phyloP scores from a whole-genome alignment of 495 filamentous ascomycete species.

The Aspergillus conjunctus region DNA sequence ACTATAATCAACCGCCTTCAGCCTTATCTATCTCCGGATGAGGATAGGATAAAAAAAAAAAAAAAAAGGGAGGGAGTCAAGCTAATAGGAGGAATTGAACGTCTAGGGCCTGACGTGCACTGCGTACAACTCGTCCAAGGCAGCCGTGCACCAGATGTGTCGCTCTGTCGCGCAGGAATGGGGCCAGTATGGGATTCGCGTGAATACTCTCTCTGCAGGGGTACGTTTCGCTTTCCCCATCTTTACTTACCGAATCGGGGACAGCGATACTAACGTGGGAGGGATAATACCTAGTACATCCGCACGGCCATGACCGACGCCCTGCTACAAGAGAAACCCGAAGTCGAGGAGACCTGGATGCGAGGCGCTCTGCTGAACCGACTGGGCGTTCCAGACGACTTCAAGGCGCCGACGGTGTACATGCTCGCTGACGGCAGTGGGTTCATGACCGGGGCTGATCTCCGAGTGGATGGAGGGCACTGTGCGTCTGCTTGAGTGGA shows the following conservation, averaged over 20 bases:
- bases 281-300: constrained; percentile 33
- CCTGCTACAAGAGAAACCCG: constrained; percentile 57
- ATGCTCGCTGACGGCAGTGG: constrained; percentile 46
- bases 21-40: constrained; percentile 5
- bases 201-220: constrained; percentile 47
- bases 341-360: constrained; percentile 49
- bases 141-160: constrained; percentile 63
- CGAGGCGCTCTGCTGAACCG: constrained; percentile 41
- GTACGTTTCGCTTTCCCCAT: constrained; percentile 54
- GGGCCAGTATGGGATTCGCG: constrained; percentile 49
- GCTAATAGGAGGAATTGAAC: constrained; percentile 4
- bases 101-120: constrained; percentile 59
- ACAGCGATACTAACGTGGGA: too few relatives aligned
- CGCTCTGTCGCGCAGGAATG: constrained; percentile 65
- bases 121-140: constrained; percentile 69
- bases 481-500: constrained; percentile 39
- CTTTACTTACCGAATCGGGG: constrained; percentile 25
- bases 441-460: constrained; percentile 45
- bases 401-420: constrained; percentile 45
- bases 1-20: too few relatives aligned
- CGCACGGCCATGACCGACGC: constrained; percentile 39
- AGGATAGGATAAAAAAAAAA: too few relatives aligned
- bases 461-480: constrained; percentile 45
- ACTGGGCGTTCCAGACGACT: constrained; percentile 43
- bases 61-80: too few relatives aligned